Evolutionary conservation across 768 basidiomycete genomes (phyloP).

Genomic region (Tremella yokohamensis): DNA sequence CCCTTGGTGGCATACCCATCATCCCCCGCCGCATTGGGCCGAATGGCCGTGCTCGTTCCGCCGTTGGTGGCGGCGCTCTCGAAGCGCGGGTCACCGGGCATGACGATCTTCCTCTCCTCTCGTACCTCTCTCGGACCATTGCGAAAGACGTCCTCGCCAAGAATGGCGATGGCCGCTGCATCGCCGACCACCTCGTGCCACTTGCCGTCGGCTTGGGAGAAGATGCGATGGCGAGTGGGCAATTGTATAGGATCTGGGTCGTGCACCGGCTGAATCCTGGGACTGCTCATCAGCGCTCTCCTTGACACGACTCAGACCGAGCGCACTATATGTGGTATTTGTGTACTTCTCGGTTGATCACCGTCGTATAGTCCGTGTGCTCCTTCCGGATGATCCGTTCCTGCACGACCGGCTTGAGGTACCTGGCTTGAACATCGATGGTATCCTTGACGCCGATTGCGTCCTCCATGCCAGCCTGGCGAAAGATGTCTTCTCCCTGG

Average conservation of each 20-base stretch:
- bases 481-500: slow-evolving; percentile 27
- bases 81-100: slow-evolving; percentile 12
- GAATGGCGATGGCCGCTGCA: slow-evolving; percentile 42
- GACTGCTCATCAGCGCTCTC: slow-evolving; percentile 23
- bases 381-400: slow-evolving; percentile 41
- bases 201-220: slow-evolving; percentile 32
- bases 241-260: slow-evolving; percentile 46
- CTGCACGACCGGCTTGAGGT: slow-evolving; percentile 43
- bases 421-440: slow-evolving; percentile 39
- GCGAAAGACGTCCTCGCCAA: slow-evolving; percentile 40
- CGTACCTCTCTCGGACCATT: slow-evolving; percentile 32
- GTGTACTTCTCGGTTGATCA: slow-evolving; percentile 45
- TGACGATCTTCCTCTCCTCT: slow-evolving; percentile 22
- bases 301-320: background rate
- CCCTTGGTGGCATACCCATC: slow-evolving; percentile 8
- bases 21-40: background rate
- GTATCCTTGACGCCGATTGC: slow-evolving; percentile 24
- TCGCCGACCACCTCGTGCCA: slow-evolving; percentile 49
- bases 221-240: slow-evolving; percentile 44
- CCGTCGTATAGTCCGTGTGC: slow-evolving; percentile 32
- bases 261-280: slow-evolving; percentile 46
- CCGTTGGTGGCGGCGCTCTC: no score
- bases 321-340: slow-evolving; percentile 48
- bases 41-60: background rate
- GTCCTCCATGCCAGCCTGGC: slow-evolving; percentile 31